A percentile compares a stretch with the other conserved stretches of the same genome.
phyloP scores from a whole-genome alignment of 148 eudicot species.

The Chenopodium formosanum region DNA sequence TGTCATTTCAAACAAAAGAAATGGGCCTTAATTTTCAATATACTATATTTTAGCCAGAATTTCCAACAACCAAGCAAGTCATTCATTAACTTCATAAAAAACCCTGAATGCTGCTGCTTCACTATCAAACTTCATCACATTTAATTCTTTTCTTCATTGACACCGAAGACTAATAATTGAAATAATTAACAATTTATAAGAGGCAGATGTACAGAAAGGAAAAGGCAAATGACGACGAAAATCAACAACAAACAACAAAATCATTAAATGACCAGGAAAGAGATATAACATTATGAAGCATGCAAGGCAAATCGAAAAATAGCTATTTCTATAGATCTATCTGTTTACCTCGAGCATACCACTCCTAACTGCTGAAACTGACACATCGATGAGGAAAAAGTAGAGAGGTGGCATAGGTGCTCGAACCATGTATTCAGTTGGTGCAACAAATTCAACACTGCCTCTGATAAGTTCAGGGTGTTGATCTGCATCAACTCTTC shows the following conservation, averaged over 20 bases:
- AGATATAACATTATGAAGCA: conserved; percentile 6
- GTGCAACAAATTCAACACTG: conserved; percentile 94
- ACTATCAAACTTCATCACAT: background rate
- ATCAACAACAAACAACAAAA: background rate
- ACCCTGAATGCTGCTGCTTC: background rate
- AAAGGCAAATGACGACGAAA: background rate
- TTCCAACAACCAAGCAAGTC: background rate
- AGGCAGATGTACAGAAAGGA: background rate
- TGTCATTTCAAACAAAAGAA: background rate
- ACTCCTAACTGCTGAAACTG: conserved; percentile 83
- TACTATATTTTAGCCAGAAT: too few relatives aligned
- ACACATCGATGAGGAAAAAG: conserved; percentile 96
- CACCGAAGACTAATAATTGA: background rate
- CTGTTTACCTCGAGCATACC: conserved; percentile 96
- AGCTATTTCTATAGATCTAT: conserved; percentile 7
- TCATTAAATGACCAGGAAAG: background rate
- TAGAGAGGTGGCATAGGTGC: conserved; percentile 97
- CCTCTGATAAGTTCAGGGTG: conserved; percentile 90
- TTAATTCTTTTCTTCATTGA: background rate
- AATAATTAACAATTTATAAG: background rate
- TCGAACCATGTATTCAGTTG: conserved; percentile 99
- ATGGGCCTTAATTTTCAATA: background rate
- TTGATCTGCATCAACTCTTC: conserved; percentile 82
- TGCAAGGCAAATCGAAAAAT: background rate
- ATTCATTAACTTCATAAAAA: background rate